Base-by-base conservation (phyloP, 78 protist species). In the Isochrysis galbana region DNA sequence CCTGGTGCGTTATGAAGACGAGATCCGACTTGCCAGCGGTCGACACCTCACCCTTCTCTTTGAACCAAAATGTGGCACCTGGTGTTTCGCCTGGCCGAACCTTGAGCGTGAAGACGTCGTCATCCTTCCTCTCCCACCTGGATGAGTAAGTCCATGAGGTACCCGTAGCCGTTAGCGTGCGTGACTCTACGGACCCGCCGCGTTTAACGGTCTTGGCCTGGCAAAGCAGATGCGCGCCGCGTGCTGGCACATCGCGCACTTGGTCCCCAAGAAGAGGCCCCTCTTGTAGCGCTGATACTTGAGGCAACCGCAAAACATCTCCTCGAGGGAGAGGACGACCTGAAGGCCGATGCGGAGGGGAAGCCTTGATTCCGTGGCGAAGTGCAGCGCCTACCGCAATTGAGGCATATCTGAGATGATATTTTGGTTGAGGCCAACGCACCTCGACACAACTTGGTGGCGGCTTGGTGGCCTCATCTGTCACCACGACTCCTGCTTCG, bases 381-480 rank as follows among this genome's bases (percentile, higher is more conserved):
- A n/a, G n/a, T n/a, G n/a, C n/a, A n/a, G n/a, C n/a, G n/a, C n/a
- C n/a, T n/a, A n/a, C n/a, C n/a, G n/a, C n/a, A n/a, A n/a, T n/a
- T n/a, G n/a, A n/a, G n/a, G n/a, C n/a, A n/a, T n/a, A n/a, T n/a
- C n/a, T n/a, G n/a, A n/a, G n/a, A n/a, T n/a, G n/a, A n/a, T n/a
- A n/a, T n/a, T n/a, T n/a, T n/a, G n/a, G n/a, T n/a, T n/a, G 61
- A 51, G 29, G 61, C 29, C 61, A 19, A 32, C 44, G 3, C 47
- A 77, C 84, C n/a, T 77, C 84, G 47, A 77, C 19, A 29, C 84
- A 77, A 41, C 48, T 22, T 17, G 84, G 84, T 46, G 84, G 47
- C 47, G 84, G 84, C 84, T 77, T 77, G 32, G 84, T 77, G n/a
- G 44, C 47, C 47, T 77, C 84, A 29, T 36, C 46, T 19, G 14